Conservation (phyloP, 2,329 filamentous ascomycete genomes). For the Xenoacremonium recifei region DNA sequence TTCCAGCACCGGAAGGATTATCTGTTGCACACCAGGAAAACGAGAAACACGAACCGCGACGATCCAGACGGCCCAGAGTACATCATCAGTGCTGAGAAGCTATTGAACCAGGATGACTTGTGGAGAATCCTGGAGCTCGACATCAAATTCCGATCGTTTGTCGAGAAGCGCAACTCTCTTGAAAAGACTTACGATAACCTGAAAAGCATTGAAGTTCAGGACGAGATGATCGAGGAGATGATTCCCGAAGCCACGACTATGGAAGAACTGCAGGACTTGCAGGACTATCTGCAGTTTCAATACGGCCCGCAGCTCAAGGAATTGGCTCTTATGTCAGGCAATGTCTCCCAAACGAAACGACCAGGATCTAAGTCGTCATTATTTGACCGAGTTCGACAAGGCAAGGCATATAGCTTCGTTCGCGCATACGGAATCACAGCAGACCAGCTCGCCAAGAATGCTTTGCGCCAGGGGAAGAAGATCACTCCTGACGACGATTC, state of each 20-base stretch:
- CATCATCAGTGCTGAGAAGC: slow-evolving; percentile 77
- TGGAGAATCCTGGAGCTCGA: slow-evolving; percentile 96
- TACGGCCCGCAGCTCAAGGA: slow-evolving; percentile 85
- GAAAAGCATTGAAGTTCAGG: slow-evolving; percentile 62
- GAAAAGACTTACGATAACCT: slow-evolving; percentile 76
- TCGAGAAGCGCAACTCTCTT: slow-evolving; percentile 87
- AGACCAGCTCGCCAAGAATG: slow-evolving; percentile 85
- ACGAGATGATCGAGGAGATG: slow-evolving; percentile 78
- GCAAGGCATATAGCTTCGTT: slow-evolving; percentile 78
- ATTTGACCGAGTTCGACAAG: slow-evolving; percentile 80
- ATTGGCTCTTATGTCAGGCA: slow-evolving; percentile 61
- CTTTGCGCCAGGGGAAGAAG: slow-evolving; percentile 73
- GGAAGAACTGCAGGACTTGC: slow-evolving; percentile 94
- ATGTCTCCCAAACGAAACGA: slow-evolving; percentile 68
- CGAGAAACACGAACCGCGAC: slow-evolving; percentile 57
- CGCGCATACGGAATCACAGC: slow-evolving; percentile 87
- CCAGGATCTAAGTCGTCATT: slow-evolving; percentile 79
- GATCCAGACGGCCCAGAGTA: slow-evolving; percentile 72
- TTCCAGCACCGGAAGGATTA: slow-evolving; percentile 99
- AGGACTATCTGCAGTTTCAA: slow-evolving; percentile 95
- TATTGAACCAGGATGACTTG: slow-evolving; percentile 87
- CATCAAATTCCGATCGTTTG: slow-evolving; percentile 88
- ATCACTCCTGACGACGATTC: slow-evolving; percentile 82
- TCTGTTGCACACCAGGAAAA: slow-evolving; percentile 82
- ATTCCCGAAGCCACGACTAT: slow-evolving; percentile 77